phyloP scores from a whole-genome alignment of 106 monocot genomes.

The Chionographis japonica region DNA sequence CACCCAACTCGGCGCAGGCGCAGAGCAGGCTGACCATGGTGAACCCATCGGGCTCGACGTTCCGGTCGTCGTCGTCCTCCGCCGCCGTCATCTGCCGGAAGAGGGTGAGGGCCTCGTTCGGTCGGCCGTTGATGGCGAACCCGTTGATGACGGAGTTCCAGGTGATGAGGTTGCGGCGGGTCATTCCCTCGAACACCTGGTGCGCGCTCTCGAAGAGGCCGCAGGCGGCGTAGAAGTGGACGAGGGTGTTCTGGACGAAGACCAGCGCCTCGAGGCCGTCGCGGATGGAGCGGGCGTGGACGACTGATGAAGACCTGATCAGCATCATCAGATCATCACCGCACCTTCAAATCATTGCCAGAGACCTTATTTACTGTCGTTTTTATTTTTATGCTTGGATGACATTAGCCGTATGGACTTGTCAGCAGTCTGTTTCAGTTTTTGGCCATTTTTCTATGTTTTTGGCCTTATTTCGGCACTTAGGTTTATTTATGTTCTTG shows the following conservation, averaged over 20 bases:
- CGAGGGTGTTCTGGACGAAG: slow-evolving; percentile 72
- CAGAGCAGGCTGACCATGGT: slow-evolving; percentile 78
- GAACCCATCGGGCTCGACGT: slow-evolving; percentile 56
- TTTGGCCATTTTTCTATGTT: no score
- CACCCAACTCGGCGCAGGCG: slow-evolving; percentile 75
- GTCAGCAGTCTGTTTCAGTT: no score
- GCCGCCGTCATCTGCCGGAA: slow-evolving; percentile 39
- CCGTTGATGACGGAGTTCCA: slow-evolving; percentile 92
- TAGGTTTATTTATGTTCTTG: no score
- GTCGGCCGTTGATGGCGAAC: slow-evolving; percentile 61
- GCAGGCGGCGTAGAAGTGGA: slow-evolving; percentile 68
- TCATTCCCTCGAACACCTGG: slow-evolving; percentile 64
- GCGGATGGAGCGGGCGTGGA: slow-evolving; percentile 43
- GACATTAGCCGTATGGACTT: no score
- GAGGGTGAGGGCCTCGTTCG: slow-evolving; percentile 72
- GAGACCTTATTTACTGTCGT: no score
- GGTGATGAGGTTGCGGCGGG: slow-evolving; percentile 45
- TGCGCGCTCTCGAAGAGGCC: slow-evolving; percentile 68
- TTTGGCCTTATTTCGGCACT: no score
- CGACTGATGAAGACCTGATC: no score
- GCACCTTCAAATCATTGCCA: no score
- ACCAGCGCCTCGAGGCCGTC: slow-evolving; percentile 42
- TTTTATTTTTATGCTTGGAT: no score
- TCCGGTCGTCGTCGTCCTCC: slow-evolving; percentile 3
- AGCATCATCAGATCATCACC: no score